Conservation (phyloP, 441 rosid species). For the Melianthus villosus region DNA sequence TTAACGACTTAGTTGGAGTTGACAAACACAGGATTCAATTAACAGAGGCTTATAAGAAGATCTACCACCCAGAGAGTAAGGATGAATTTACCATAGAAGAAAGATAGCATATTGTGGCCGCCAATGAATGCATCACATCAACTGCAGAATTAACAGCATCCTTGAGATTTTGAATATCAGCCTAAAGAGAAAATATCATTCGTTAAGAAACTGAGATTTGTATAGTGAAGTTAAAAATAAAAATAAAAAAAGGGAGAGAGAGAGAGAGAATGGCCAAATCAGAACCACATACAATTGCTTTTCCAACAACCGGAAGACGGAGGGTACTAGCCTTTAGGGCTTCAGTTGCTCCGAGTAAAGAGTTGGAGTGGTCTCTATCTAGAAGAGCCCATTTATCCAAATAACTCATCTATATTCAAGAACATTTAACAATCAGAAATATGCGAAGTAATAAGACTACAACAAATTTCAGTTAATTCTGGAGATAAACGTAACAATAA, state of each 20-base stretch:
- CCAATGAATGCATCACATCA: slow-evolving; percentile 77
- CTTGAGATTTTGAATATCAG: slow-evolving; percentile 54
- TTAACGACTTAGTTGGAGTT: too few relatives aligned
- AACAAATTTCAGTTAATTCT: too few relatives aligned
- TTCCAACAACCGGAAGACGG: slow-evolving; percentile 74
- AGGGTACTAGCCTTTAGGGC: slow-evolving; percentile 86
- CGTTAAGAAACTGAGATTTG: slow-evolving; percentile 5
- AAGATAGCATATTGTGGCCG: slow-evolving; percentile 51
- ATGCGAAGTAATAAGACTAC: too few relatives aligned
- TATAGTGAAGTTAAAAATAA: too few relatives aligned
- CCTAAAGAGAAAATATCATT: slow-evolving; percentile 29
- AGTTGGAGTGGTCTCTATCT: slow-evolving; percentile 59
- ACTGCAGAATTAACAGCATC: slow-evolving; percentile 73
- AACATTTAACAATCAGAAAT: too few relatives aligned
- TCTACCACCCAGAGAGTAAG: too few relatives aligned
- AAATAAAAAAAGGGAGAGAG: too few relatives aligned
- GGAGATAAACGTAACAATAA: too few relatives aligned
- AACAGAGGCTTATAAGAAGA: too few relatives aligned
- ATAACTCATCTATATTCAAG: slow-evolving; percentile 63
- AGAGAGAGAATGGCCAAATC: too few relatives aligned
- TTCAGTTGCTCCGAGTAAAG: slow-evolving; percentile 61
- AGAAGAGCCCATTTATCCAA: slow-evolving; percentile 77
- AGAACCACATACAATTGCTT: slow-evolving; percentile 70
- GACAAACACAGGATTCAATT: too few relatives aligned
- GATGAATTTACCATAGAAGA: slow-evolving; percentile 64